Evolutionary conservation across 371 early-diverging fungal genomes (phyloP).

Genomic region (Mucor mucedo): DNA sequence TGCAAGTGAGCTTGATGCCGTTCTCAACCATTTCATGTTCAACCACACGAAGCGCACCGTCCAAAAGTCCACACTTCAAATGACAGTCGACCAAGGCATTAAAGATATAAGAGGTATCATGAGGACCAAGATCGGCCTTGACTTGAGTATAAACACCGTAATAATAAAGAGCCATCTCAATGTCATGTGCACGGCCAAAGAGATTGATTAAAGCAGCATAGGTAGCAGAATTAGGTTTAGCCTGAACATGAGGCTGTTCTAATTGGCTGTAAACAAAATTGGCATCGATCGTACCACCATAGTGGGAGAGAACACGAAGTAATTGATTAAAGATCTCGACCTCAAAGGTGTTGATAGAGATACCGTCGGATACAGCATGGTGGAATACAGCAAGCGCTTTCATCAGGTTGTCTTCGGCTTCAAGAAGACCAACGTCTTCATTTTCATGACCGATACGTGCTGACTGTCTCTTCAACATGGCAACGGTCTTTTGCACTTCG

Average conservation of each 20-base stretch:
- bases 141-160: conserved; percentile 38
- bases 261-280: conserved; percentile 45
- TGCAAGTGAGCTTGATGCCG: conserved; percentile 42
- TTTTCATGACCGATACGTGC: conserved; percentile 34
- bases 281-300: conserved; percentile 46
- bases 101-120: conserved; percentile 57
- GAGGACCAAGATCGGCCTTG: conserved; percentile 29
- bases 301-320: conserved; percentile 52
- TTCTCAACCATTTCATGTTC: conserved; percentile 41
- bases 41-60: conserved; percentile 49
- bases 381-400: conserved; percentile 47
- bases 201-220: conserved; percentile 57
- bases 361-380: conserved; percentile 27
- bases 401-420: conserved; percentile 42
- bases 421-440: conserved; percentile 33
- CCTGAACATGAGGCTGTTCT: conserved; percentile 22
- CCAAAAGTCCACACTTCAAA: conserved; percentile 44
- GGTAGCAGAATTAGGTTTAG: conserved; percentile 45
- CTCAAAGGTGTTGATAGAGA: conserved; percentile 41
- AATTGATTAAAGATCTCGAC: conserved; percentile 52
- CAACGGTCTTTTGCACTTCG: conserved; percentile 52
- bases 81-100: conserved; percentile 55
- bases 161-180: conserved; percentile 40
- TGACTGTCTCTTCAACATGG: conserved; percentile 44
- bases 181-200: conserved; percentile 54